Base-by-base conservation (phyloP, 2,329 filamentous ascomycete genomes). In the Aphanocladium album region DNA sequence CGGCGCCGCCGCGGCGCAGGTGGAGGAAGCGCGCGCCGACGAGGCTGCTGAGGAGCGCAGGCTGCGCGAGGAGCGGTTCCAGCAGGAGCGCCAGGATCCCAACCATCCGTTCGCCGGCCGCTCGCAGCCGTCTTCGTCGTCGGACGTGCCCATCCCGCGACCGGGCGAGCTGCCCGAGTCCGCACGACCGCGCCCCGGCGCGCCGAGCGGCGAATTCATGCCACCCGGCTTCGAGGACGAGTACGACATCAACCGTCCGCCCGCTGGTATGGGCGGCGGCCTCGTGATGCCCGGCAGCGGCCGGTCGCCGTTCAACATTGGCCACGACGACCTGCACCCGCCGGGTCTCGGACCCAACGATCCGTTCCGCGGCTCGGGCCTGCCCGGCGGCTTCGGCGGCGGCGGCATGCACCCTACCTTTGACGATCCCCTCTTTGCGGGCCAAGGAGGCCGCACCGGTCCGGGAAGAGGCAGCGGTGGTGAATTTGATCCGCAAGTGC, bases 351-450 rank as follows among this genome's bases (percentile, higher is more conserved):
- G 92, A 0, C 93, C 93, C 0, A 80, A 92, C 67, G 93, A 97
- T 72, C 92, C 93, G 14, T 75, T 97, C 3, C 79, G 89, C 35
- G 83, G 84, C 33, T 80, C 83, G n/a, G 82, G 84, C 0, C 73
- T 86, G 5, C 79, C 80, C 23, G 76, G 80, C n/a, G 79, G 80
- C 1, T 25, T 43, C 49, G 39, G 57, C 16, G 55, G 45, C 33
- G 86, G 89, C 14, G 95, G 95, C 1, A 99, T 99, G 95, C 90
- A 97, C 74, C 95, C 95, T 1, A 96, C 93, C 0, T 95, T 96
- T 71, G 91, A 96, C 67, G 93, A 98, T 70, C 91, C 91, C 7
- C 74, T 97, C 52, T 96, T 96, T 70, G 82, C 82, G 6, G 88
- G 87, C 0, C 74, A 73, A 11, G 77, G 77, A 7, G 74, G 77